Base-by-base conservation (phyloP, 441 rosid species). In the Gossypium laxum region DNA sequence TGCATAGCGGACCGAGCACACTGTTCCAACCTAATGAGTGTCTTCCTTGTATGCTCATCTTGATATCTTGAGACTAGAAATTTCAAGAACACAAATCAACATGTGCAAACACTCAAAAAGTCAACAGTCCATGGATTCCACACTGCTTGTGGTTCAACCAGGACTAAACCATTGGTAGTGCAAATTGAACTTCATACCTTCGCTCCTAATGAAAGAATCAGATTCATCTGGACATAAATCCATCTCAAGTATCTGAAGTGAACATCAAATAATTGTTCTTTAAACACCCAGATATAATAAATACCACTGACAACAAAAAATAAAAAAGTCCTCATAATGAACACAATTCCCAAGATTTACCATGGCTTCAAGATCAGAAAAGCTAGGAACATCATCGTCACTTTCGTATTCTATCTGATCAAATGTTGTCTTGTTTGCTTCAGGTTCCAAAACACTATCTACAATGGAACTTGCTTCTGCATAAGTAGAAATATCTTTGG, bases 21-120 rank as follows among this genome's bases (percentile, higher is more conserved):
- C 78, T 90, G 91, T 74, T 92, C 94, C 78, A 88, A 75, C 81
- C 96, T 87, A 67, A 87, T 69, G 51, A 87, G 83, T 72, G 77
- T 58, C 77, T 85, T 85, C 80, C 72, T 84, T 17, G 79, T 63
- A 32, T 81, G 86, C 65, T 83, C 91, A 58, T 71, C 75, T 68
- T 83, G 87, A 78, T 85, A 89, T 64, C 82, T 82, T 71, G 77
- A 67, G 34, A 85, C 89, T 89, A 50, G 43, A 54, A 54, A 63
- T 30, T 38, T 26, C 6, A 64, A 71, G 68, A 28, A 72, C 55
- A 52, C 70, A 22, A 55, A 50, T 24, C 56, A 72, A 41, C 24
- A 34, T 21, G 56, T 41, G 54, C 69, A 64, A 63, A 38, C 12
- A 60, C 15, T 22, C 45, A 45, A 12, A 4, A 64, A 38, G 51